These are phyloP conservation scores for Oryza meyeriana DNA, from an alignment of 176 grass and related monocot species.

Conservation along the genomic window DNA sequence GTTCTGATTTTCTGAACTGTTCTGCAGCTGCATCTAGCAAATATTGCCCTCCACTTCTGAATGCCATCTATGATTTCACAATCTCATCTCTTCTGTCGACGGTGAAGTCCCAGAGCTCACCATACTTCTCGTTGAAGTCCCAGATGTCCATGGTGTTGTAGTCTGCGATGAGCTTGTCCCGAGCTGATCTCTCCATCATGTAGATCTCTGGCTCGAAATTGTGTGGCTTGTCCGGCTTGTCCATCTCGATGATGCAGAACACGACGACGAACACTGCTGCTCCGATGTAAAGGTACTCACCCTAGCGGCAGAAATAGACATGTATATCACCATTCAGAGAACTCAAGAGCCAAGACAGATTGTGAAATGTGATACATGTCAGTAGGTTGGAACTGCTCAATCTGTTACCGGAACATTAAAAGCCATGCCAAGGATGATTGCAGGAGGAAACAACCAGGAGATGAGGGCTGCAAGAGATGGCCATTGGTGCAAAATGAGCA, in stretches of 20 bases:
- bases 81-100: slow-evolving; percentile 71
- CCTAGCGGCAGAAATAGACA: slow-evolving; percentile 37
- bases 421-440: slow-evolving; percentile 66
- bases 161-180: slow-evolving; percentile 89
- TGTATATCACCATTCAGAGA: neutral
- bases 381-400: neutral
- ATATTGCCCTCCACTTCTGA: neutral
- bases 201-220: slow-evolving; percentile 98
- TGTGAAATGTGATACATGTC: slow-evolving; percentile 1
- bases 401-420: slow-evolving; percentile 79
- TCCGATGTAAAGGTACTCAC: slow-evolving; percentile 92
- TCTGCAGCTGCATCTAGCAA: slow-evolving; percentile 11
- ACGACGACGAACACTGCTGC: slow-evolving; percentile 63
- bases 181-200: slow-evolving; percentile 79
- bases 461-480: slow-evolving; percentile 61
- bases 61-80: slow-evolving; percentile 42
- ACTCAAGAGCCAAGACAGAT: slow-evolving; percentile 6
- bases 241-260: slow-evolving; percentile 88
- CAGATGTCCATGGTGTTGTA: slow-evolving; percentile 98
- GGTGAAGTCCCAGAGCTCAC: slow-evolving; percentile 97
- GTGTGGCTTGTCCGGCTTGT: slow-evolving; percentile 89
- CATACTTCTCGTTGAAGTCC: slow-evolving; percentile 99
- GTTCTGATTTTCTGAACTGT: neutral
- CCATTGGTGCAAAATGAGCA: slow-evolving; percentile 24
- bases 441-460: slow-evolving; percentile 92